Evolutionary conservation across 805 yeast species (phyloP).

Genomic region (Myxozyma nipponensis): DNA sequence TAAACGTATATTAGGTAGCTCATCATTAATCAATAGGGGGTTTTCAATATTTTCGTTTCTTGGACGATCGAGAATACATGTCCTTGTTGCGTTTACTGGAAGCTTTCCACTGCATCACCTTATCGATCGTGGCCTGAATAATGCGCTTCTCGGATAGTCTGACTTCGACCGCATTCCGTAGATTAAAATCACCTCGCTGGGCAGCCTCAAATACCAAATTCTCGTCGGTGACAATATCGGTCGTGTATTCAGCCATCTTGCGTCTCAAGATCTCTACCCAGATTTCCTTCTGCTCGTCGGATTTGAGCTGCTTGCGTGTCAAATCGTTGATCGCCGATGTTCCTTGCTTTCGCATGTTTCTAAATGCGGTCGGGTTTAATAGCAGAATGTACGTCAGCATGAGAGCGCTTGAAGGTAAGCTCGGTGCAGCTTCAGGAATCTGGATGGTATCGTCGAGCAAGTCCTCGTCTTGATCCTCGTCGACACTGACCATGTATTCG

Average conservation of each 20-base stretch:
- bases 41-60: slow-evolving; percentile 2
- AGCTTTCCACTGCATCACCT: slow-evolving; percentile 17
- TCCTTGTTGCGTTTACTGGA: slow-evolving; percentile 8
- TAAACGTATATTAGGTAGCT: background rate
- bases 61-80: slow-evolving; percentile 7
- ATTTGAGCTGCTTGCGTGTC: slow-evolving; percentile 16
- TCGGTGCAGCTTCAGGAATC: slow-evolving; percentile 12
- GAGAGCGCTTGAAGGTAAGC: slow-evolving; percentile 20
- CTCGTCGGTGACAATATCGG: slow-evolving; percentile 26
- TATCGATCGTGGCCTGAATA: slow-evolving; percentile 6
- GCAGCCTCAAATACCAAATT: slow-evolving; percentile 16
- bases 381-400: slow-evolving; percentile 17
- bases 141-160: slow-evolving; percentile 24
- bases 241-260: slow-evolving; percentile 13
- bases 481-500: slow-evolving; percentile 16
- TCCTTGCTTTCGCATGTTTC: slow-evolving; percentile 14
- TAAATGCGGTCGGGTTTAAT: slow-evolving; percentile 17
- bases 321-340: slow-evolving; percentile 4
- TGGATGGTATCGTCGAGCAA: slow-evolving; percentile 21
- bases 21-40: background rate
- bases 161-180: slow-evolving; percentile 25
- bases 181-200: slow-evolving; percentile 2
- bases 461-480: slow-evolving; percentile 20
- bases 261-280: slow-evolving; percentile 15
- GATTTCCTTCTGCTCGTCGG: slow-evolving; percentile 21